Conservation (phyloP, 140 eudicot genomes). For the Cichorium intybus region DNA sequence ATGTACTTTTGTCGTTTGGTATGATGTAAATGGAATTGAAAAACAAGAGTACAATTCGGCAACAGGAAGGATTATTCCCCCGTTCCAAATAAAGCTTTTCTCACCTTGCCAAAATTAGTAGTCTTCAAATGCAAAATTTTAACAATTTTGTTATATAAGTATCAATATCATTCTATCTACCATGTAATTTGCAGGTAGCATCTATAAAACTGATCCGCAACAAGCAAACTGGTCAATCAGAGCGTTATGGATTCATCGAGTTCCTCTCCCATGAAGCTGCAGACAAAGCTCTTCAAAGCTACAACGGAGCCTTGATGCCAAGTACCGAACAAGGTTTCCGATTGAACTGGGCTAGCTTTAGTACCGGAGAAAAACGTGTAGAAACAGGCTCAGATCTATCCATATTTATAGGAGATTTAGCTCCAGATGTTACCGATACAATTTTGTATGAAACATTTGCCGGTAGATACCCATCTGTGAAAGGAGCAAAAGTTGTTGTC, state of each 20-base stretch:
- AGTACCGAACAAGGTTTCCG: slow-evolving; percentile 80
- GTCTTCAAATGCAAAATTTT: neutral
- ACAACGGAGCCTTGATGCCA: slow-evolving; percentile 71
- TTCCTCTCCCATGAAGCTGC: slow-evolving; percentile 77
- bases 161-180: neutral
- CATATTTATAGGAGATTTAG: slow-evolving; percentile 96
- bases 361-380: slow-evolving; percentile 77
- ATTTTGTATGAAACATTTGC: slow-evolving; percentile 74
- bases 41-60: slow-evolving; percentile 21
- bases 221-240: slow-evolving; percentile 87
- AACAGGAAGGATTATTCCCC: slow-evolving; percentile 1
- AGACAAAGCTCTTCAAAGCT: slow-evolving; percentile 74
- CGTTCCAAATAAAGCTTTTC: slow-evolving; percentile 5
- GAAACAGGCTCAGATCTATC: slow-evolving; percentile 76
- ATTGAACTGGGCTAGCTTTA: slow-evolving; percentile 87
- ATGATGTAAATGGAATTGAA: neutral
- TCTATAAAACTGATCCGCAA: slow-evolving; percentile 87
- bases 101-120: slow-evolving; percentile 17
- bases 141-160: neutral
- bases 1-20: slow-evolving; percentile 27
- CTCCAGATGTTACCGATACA: slow-evolving; percentile 84
- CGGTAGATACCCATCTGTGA: slow-evolving; percentile 72
- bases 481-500: slow-evolving; percentile 87
- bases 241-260: slow-evolving; percentile 89
- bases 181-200: slow-evolving; percentile 57